Evolutionary conservation across 1,284 basidiomycete genomes (phyloP).

Genomic region (Albatrellus sp.): DNA sequence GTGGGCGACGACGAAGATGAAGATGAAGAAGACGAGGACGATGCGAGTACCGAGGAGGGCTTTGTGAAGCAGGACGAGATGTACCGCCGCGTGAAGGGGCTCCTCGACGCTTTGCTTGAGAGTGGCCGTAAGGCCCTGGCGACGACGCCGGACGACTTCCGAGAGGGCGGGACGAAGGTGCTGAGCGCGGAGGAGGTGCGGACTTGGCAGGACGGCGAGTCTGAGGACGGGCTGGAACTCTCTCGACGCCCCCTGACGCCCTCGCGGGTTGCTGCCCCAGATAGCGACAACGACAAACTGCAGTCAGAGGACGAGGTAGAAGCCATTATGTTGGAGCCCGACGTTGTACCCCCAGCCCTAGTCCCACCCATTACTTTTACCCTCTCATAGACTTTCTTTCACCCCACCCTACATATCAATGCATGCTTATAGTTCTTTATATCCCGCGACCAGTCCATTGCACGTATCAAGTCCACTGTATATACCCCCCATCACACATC

Average conservation of each 20-base stretch:
- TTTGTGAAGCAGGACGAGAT: slow-evolving; percentile 30
- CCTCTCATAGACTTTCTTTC: slow-evolving; percentile 17
- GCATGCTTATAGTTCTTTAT: slow-evolving; percentile 1
- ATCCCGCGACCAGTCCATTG: background rate
- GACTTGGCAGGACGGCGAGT: slow-evolving; percentile 33
- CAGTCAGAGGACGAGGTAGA: slow-evolving; percentile 26
- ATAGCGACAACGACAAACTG: slow-evolving; percentile 13
- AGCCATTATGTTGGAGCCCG: slow-evolving; percentile 18
- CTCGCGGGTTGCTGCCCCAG: slow-evolving; percentile 20
- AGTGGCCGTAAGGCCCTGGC: slow-evolving; percentile 52
- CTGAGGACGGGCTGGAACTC: slow-evolving; percentile 6
- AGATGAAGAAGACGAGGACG: slow-evolving; percentile 22
- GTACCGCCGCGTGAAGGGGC: slow-evolving; percentile 44
- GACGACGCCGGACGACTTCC: slow-evolving; percentile 38
- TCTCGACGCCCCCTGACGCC: slow-evolving; percentile 17
- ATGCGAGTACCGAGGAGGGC: slow-evolving; percentile 25
- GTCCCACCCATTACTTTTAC: slow-evolving; percentile 28
- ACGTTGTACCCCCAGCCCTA: slow-evolving; percentile 18
- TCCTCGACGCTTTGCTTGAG: slow-evolving; percentile 54
- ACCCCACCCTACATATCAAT: slow-evolving; percentile 7
- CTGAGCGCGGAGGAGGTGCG: slow-evolving; percentile 58
- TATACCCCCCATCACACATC: slow-evolving; percentile 11
- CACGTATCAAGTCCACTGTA: slow-evolving; percentile 1
- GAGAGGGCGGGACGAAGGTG: slow-evolving; percentile 41
- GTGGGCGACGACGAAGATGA: slow-evolving; percentile 27